Evolutionary conservation across 129 eudicot genomes (phyloP), one percentile per base, ranked within the genome.

Genomic region (Arctium minus): DNA sequence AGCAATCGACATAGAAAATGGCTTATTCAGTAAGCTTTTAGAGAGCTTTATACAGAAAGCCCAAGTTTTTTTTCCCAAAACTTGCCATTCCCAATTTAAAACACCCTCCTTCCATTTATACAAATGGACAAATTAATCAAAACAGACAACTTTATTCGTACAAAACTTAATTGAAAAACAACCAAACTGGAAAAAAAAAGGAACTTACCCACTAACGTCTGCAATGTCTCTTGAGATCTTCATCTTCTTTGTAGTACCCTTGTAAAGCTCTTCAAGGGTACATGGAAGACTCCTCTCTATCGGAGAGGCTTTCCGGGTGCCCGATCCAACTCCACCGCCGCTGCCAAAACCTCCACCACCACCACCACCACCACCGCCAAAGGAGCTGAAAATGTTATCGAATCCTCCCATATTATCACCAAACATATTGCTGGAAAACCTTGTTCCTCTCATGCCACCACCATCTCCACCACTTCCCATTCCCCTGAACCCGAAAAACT

Each of bases 241-340:
- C 95, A 91, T 85, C 78, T 89, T 91, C 84, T 89, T 91, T 33
- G 87, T 85, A 5, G 97, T 83, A 8, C 97, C 97, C 4, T 88
- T 88, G 29, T 86, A 89, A 9, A 92, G 87, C 68, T 92, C 97
- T 77, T 92, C 97, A 6, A 92, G 89, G 0, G 72, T 86, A 76
- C 97, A 92, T 2, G 92, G 89, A 82, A 92, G 77, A 40, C 31
- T 88, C 56, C 81, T 82, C 82, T 92, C 92, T 12, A 89, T 80
- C 1, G 97, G 90, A 8, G 92, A 75, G 1, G 80, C 93, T 82
- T 89, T 92, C 65, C 88, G 74, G 22, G 85, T 73, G 46, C 42
- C 89, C 1, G 88, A 67, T 0, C 86, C 86, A 48, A 84, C 75
- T 74, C 77, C 82, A 15, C 87, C 77, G 15, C 87, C 89, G n/a